Evolutionary conservation across 306 rosid genomes (phyloP).

Genomic region (cucumber (Cucumis sativus)): DNA sequence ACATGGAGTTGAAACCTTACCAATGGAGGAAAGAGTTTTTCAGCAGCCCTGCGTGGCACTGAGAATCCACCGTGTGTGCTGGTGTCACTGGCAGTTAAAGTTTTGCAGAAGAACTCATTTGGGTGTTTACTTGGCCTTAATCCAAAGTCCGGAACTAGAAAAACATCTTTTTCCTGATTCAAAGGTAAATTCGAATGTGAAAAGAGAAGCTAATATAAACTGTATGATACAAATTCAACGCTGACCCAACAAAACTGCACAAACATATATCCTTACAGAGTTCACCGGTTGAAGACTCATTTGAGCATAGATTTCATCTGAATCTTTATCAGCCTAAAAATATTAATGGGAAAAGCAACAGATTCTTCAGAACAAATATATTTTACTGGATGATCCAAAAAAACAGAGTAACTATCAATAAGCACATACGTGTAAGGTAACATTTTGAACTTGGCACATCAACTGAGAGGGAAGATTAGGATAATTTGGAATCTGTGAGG

Average conservation of each 20-base stretch:
- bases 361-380: neutral
- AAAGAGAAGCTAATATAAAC: neutral
- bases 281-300: conserved; percentile 89
- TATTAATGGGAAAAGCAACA: neutral
- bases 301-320: conserved; percentile 94
- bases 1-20: conserved; percentile 23
- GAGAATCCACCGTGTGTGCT: conserved; percentile 96
- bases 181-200: neutral
- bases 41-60: conserved; percentile 92
- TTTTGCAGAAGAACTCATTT: conserved; percentile 86
- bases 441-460: conserved; percentile 81
- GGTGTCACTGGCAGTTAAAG: conserved; percentile 91
- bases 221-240: neutral
- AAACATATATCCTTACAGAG: conserved; percentile 44
- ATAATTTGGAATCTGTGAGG: conserved; percentile 92
- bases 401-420: neutral
- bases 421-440: conserved; percentile 64
- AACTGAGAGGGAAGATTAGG: conserved; percentile 83
- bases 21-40: conserved; percentile 80
- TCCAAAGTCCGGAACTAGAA: conserved; percentile 79
- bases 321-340: conserved; percentile 83
- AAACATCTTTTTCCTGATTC: conserved; percentile 75
- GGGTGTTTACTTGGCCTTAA: conserved; percentile 77
- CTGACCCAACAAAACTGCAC: neutral
- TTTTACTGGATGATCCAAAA: neutral